These are phyloP conservation scores for Myrica gale DNA, from an alignment of 306 rosid genomes.

Conservation along the genomic window DNA sequence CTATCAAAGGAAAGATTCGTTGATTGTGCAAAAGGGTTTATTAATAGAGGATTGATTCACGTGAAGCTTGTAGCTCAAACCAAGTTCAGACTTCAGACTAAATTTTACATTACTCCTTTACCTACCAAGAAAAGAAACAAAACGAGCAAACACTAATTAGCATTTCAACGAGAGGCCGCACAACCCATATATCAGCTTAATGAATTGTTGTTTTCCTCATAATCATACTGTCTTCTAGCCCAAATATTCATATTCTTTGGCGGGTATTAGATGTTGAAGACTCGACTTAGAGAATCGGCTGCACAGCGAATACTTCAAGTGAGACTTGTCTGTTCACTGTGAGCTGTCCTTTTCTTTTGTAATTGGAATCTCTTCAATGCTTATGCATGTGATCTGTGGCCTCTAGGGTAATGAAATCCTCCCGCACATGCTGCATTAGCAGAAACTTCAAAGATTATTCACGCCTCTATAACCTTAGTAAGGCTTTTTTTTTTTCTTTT, in stretches of 20 bases:
- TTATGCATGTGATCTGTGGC: neutral
- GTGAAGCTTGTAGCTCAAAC: neutral
- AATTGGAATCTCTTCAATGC: conserved; percentile 27
- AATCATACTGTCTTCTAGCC: neutral
- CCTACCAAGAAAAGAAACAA: conserved; percentile 12
- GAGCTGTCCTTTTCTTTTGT: conserved; percentile 4
- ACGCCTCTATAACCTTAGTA: neutral
- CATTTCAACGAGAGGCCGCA: neutral
- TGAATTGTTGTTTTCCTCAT: conserved; percentile 7
- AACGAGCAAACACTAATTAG: neutral
- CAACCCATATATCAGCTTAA: neutral
- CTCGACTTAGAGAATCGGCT: conserved; percentile 31
- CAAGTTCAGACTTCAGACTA: conserved; percentile 5
- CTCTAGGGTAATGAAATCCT: too few relatives aligned
- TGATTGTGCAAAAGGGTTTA: neutral
- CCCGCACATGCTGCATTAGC: too few relatives aligned
- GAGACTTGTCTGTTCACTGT: conserved; percentile 20
- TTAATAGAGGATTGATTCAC: neutral
- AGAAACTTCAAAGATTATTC: too few relatives aligned
- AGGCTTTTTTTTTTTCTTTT: neutral
- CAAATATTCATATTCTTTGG: conserved; percentile 14
- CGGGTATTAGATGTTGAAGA: neutral
- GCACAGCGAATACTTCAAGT: conserved; percentile 10
- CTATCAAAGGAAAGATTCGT: neutral
- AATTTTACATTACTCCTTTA: neutral